A percentile compares a stretch with the other conserved stretches of the same genome.
phyloP scores from a whole-genome alignment of 108 stramenopile species.

The Pseudonitzschia multiseries region DNA sequence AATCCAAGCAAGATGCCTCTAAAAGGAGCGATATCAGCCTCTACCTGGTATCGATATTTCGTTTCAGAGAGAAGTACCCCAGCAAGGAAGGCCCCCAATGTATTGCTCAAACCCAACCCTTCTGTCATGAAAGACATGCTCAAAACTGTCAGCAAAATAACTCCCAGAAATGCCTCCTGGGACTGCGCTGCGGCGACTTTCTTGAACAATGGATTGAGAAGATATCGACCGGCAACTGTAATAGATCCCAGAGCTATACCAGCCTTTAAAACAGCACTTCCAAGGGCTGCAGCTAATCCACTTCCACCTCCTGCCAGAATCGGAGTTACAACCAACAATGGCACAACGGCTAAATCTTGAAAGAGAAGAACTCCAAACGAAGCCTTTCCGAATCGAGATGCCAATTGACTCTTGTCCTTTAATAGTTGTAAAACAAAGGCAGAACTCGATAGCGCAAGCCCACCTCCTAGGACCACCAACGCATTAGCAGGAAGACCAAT shows the following conservation, averaged over 20 bases:
- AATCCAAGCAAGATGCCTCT: conserved; percentile 92
- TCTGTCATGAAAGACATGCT: conserved; percentile 94
- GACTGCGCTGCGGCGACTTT: conserved; percentile 78
- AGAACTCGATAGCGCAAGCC: conserved; percentile 85
- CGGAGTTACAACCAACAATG: conserved; percentile 92
- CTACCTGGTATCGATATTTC: conserved; percentile 94
- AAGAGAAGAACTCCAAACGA: conserved; percentile 91
- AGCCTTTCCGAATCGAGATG: conserved; percentile 91
- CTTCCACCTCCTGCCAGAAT: conserved; percentile 87
- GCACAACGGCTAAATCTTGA: conserved; percentile 95
- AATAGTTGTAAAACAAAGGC: conserved; percentile 96
- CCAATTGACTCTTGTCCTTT: conserved; percentile 93
- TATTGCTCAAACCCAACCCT: conserved; percentile 92
- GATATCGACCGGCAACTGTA: conserved; percentile 79
- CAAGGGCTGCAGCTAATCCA: conserved; percentile 80
- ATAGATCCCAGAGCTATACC: conserved; percentile 85
- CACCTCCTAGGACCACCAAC: conserved; percentile 87
- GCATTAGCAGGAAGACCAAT: conserved; percentile 73
- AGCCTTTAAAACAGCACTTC: conserved; percentile 85
- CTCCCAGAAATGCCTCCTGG: conserved; percentile 94
- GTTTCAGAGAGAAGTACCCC: conserved; percentile 93
- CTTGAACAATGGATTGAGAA: conserved; percentile 89
- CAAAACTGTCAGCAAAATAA: conserved; percentile 89
- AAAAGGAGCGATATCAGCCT: conserved; percentile 95
- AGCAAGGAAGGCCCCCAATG: conserved; percentile 95